Evolutionary conservation across 441 rosid genomes (phyloP).

Genomic region (Gossypium gossypioides): DNA sequence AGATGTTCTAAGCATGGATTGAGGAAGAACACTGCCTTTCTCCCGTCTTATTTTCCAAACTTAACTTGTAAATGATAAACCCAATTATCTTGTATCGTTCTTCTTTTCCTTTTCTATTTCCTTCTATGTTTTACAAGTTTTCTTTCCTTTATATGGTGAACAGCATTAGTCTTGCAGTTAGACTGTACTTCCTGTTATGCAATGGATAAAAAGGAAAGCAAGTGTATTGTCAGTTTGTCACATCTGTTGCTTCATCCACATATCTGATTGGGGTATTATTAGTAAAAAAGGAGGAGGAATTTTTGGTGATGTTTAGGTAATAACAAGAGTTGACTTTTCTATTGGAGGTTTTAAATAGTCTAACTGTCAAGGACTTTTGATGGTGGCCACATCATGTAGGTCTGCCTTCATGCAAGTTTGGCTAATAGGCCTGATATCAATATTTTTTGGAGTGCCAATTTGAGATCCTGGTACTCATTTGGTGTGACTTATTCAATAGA

Average conservation of each 20-base stretch:
- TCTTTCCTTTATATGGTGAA: too few relatives aligned
- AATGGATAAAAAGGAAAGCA: neutral
- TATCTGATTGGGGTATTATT: neutral
- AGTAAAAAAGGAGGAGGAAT: neutral
- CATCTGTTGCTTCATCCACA: neutral
- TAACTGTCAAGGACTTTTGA: neutral
- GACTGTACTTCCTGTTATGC: neutral
- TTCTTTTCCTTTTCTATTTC: neutral
- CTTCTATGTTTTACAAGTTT: neutral
- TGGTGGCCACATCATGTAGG: neutral
- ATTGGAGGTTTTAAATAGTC: neutral
- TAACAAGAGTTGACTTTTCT: neutral
- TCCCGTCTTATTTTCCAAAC: neutral
- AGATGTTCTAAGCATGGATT: neutral
- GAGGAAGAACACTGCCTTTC: neutral
- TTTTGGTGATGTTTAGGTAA: neutral
- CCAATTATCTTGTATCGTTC: neutral
- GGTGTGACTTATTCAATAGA: neutral
- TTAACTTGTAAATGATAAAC: neutral
- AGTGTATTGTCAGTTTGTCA: neutral
- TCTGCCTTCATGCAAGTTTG: neutral
- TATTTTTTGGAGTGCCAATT: neutral
- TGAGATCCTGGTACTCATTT: constrained; percentile 1
- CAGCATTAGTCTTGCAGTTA: neutral
- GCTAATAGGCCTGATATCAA: neutral